Conservation (phyloP, 192 early-diverging fungal genomes). For the Ramicandelaber brevisporus region DNA sequence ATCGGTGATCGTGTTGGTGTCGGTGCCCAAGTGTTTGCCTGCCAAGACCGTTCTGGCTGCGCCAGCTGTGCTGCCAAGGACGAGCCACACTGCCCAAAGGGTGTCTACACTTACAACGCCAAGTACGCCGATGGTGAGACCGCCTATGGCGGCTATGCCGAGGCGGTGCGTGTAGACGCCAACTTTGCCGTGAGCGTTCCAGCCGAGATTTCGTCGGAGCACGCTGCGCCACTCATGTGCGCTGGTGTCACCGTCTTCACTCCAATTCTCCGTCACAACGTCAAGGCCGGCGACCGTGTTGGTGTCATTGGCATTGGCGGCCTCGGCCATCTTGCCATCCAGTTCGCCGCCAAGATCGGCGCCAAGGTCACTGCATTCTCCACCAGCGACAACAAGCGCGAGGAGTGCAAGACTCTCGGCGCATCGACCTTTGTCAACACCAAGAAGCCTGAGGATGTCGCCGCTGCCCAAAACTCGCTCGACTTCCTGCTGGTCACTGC, state of each 20-base stretch:
- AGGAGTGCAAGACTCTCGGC: slow-evolving; percentile 25
- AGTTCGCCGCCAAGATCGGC: slow-evolving; percentile 23
- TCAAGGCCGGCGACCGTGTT: slow-evolving; percentile 29
- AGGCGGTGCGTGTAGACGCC: slow-evolving; percentile 25
- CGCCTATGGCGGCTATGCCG: slow-evolving; percentile 27
- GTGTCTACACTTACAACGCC: slow-evolving; percentile 19
- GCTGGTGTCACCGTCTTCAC: slow-evolving; percentile 57
- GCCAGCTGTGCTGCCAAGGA: slow-evolving; percentile 14
- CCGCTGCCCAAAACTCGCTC: slow-evolving; percentile 6
- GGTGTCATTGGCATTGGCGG: slow-evolving; percentile 59
- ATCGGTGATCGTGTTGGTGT: slow-evolving; percentile 38
- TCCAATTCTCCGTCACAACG: slow-evolving; percentile 28
- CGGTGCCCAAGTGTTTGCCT: slow-evolving; percentile 33
- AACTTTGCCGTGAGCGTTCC: slow-evolving; percentile 37
- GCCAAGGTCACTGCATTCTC: slow-evolving; percentile 25
- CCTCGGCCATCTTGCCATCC: slow-evolving; percentile 41
- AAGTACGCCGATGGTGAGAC: slow-evolving; percentile 20
- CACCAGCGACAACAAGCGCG: slow-evolving; percentile 20
- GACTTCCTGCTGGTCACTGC: slow-evolving; percentile 13
- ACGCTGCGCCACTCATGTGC: slow-evolving; percentile 51
- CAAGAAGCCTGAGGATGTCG: slow-evolving; percentile 5
- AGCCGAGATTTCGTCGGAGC: slow-evolving; percentile 15
- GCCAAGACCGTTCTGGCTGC: slow-evolving; percentile 16
- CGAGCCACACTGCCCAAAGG: slow-evolving; percentile 15
- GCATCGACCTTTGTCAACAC: slow-evolving; percentile 23